Evolutionary conservation across 352 stramenopile species (phyloP).

Genomic region (Phytophthora multivora): DNA sequence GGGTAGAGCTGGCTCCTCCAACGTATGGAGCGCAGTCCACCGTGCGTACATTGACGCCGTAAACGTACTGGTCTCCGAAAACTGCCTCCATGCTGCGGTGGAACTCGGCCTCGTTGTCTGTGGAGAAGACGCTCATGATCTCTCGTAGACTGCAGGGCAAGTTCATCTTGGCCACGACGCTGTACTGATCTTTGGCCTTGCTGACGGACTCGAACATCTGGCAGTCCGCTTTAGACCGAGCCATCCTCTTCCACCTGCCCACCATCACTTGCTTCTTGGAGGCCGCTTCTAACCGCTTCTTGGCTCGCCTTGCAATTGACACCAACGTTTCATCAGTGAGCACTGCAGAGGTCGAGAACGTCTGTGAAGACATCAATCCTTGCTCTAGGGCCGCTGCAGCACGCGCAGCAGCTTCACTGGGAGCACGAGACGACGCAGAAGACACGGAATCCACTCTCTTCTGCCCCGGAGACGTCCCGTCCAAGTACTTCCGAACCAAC

Average conservation of each 20-base stretch:
- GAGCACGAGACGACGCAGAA: conserved; percentile 26
- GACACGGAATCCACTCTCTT: conserved; percentile 17
- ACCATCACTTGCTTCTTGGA: conserved; percentile 51
- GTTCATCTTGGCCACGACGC: conserved; percentile 64
- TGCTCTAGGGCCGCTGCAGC: conserved; percentile 31
- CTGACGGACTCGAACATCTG: conserved; percentile 59
- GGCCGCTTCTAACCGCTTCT: conserved; percentile 48
- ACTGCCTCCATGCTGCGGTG: conserved; percentile 69
- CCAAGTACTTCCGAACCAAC: conserved; percentile 10
- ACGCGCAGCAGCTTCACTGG: conserved; percentile 14
- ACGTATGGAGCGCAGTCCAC: conserved; percentile 36
- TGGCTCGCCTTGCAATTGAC: conserved; percentile 37
- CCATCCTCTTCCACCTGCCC: conserved; percentile 51
- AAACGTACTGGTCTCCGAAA: conserved; percentile 70
- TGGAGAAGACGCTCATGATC: conserved; percentile 64
- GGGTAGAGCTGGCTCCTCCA: not conserved
- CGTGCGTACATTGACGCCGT: conserved; percentile 47
- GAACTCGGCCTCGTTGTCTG: conserved; percentile 50
- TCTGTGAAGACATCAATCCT: conserved; percentile 38
- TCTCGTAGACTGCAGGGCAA: conserved; percentile 60
- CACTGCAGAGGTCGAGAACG: conserved; percentile 33
- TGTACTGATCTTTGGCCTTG: conserved; percentile 54
- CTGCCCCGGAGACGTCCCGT: not conserved
- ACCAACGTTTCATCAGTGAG: conserved; percentile 43
- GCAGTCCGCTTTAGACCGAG: conserved; percentile 37